Evolutionary conservation across 352 stramenopile species (phyloP).

Genomic region (Phytopythium litorale): DNA sequence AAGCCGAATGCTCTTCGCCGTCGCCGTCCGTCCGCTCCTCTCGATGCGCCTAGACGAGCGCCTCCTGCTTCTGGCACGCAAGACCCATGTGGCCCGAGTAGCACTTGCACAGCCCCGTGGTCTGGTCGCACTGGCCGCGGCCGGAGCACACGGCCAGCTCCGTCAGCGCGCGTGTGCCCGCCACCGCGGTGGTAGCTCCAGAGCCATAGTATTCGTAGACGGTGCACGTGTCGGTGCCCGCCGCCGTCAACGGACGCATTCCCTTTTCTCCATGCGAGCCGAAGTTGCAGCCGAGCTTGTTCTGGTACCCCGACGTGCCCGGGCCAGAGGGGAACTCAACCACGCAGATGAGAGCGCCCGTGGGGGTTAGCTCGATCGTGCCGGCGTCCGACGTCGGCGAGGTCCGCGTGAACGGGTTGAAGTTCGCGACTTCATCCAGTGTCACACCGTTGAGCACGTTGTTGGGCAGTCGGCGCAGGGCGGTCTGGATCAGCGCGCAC

Average conservation of each 20-base stretch:
- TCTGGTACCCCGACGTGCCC: conserved; percentile 52
- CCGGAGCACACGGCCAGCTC: conserved; percentile 59
- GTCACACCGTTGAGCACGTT: conserved; percentile 55
- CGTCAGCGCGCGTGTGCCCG: conserved; percentile 19
- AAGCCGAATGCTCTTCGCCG: background rate
- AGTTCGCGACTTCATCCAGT: background rate
- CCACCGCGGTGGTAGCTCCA: background rate
- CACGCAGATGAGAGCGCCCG: conserved; percentile 19
- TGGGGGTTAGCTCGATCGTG: background rate
- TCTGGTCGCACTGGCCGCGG: conserved; percentile 53
- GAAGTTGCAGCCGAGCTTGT: conserved; percentile 49
- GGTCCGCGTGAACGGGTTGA: conserved; percentile 26
- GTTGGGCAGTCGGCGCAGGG: conserved; percentile 49
- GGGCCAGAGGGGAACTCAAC: conserved; percentile 49
- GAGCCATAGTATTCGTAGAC: conserved; percentile 27
- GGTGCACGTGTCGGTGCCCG: conserved; percentile 15
- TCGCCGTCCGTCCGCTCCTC: background rate
- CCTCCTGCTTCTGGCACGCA: conserved; percentile 68
- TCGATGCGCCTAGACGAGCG: conserved; percentile 6
- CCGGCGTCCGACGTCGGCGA: background rate
- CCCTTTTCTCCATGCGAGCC: conserved; percentile 20
- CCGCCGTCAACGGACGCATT: conserved; percentile 29
- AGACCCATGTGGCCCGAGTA: conserved; percentile 73
- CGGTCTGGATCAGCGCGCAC: conserved; percentile 36
- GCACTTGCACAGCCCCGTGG: conserved; percentile 53